These are phyloP conservation scores for Coniochaeta hoffmannii DNA, from an alignment of 2,329 filamentous ascomycete species.

Conservation along the genomic window DNA sequence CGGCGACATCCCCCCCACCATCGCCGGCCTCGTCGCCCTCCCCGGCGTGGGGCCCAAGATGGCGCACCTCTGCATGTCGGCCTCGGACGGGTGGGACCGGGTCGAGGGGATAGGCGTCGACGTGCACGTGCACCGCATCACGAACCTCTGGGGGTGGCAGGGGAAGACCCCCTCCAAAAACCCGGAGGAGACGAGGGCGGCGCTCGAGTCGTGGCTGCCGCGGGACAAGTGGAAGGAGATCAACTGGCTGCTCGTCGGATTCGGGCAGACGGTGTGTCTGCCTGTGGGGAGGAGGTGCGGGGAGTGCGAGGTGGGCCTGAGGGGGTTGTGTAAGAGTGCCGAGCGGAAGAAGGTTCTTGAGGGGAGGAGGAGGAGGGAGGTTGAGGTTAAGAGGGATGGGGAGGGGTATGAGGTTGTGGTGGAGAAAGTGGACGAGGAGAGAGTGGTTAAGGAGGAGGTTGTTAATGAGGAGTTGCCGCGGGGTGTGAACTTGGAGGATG, in stretches of 20 bases:
- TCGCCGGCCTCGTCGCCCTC: conserved; percentile 66
- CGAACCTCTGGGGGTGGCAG: conserved; percentile 91
- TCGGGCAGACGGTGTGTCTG: conserved; percentile 80
- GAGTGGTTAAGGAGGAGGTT: conserved; percentile 14
- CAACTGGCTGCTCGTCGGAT: conserved; percentile 79
- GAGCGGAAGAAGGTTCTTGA: conserved; percentile 56
- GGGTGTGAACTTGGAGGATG: conserved; percentile 5
- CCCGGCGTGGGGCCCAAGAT: conserved; percentile 93
- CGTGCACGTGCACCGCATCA: conserved; percentile 91
- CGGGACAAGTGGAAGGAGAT: conserved; percentile 85
- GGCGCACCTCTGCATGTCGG: conserved; percentile 81
- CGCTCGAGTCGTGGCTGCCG: conserved; percentile 77
- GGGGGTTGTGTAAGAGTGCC: conserved; percentile 68
- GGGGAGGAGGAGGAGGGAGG: conserved; percentile 43
- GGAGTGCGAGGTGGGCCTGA: conserved; percentile 72
- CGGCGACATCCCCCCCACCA: conserved; percentile 73
- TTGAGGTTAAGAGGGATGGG: conserved; percentile 17
- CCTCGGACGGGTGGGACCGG: conserved; percentile 50
- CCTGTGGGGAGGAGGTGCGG: conserved; percentile 76
- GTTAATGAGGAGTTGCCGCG: conserved; percentile 13
- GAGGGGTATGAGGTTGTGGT: conserved; percentile 35
- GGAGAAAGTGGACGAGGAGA: conserved; percentile 18
- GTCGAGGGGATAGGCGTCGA: conserved; percentile 82
- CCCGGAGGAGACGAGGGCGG: conserved; percentile 73
- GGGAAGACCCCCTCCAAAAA: conserved; percentile 54